phyloP scores from a whole-genome alignment of 192 early-diverging fungal species.

The Backusella liffmaniae region DNA sequence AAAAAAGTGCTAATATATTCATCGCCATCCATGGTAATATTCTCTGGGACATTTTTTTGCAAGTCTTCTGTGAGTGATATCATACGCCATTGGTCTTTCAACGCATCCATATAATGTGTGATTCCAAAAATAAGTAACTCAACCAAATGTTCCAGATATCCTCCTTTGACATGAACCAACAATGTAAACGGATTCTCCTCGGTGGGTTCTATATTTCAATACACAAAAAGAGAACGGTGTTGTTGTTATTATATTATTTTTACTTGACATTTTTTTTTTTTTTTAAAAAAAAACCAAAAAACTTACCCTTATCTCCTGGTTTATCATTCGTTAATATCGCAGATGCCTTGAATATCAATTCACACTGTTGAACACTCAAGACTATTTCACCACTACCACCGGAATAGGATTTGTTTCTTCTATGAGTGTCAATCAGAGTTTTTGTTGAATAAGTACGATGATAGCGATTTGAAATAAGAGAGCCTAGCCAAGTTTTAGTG shows the following conservation, averaged over 20 bases:
- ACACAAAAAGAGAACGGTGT: background rate
- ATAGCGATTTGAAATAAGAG: constrained; percentile 18
- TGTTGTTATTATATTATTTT: background rate
- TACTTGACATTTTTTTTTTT: no score
- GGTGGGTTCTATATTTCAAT: background rate
- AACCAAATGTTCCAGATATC: constrained; percentile 53
- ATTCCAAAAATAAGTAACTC: constrained; percentile 62
- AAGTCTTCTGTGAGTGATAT: constrained; percentile 1
- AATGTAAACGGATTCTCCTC: background rate
- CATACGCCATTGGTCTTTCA: constrained; percentile 20
- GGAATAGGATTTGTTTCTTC: background rate
- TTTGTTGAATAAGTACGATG: constrained; percentile 13
- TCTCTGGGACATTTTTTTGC: constrained; percentile 1
- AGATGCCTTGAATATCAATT: constrained; percentile 39
- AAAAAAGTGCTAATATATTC: constrained; percentile 56
- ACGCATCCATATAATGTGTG: background rate
- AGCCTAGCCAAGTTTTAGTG: constrained; percentile 32
- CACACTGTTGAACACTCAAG: constrained; percentile 31
- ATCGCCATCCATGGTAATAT: constrained; percentile 36
- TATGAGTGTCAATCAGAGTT: background rate
- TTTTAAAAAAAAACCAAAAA: background rate
- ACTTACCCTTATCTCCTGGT: background rate
- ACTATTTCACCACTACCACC: constrained; percentile 24
- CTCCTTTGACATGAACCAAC: constrained; percentile 60
- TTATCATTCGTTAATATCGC: background rate